These are phyloP conservation scores for Chlorella sorokiniana DNA, from an alignment of 139 green algal genomes.

Conservation along the genomic window DNA sequence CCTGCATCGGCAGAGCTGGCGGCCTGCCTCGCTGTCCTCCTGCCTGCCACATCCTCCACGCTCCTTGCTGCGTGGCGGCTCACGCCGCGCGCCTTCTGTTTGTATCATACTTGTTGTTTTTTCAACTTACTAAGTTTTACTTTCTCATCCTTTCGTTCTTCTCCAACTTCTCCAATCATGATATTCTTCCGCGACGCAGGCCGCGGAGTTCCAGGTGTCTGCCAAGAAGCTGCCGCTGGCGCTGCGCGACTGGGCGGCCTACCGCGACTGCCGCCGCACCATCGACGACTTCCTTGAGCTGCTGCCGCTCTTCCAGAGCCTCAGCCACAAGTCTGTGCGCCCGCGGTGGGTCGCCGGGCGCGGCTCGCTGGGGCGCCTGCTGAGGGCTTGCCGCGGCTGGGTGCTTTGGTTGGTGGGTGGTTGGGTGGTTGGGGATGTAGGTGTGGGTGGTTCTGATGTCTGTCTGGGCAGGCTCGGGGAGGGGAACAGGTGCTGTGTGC, in stretches of 20 bases:
- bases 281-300: conserved; percentile 94
- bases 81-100: no score
- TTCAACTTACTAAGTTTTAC: background rate
- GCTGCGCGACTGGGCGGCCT: conserved; percentile 89
- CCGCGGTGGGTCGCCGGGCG: conserved; percentile 1
- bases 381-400: background rate
- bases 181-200: no score
- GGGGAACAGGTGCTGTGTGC: no score
- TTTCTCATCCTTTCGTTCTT: background rate
- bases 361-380: background rate
- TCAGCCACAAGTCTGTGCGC: conserved; percentile 43
- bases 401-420: background rate
- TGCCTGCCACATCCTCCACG: no score
- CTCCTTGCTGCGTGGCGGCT: no score
- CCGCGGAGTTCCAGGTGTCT: conserved; percentile 61
- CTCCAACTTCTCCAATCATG: background rate
- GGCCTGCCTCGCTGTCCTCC: no score
- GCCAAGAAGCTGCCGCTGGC: conserved; percentile 86
- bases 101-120: no score
- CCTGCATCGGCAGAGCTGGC: no score
- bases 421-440: background rate
- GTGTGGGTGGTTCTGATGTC: no score
- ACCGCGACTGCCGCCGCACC: conserved; percentile 82
- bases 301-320: conserved; percentile 85
- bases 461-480: no score